Base-by-base conservation (phyloP, 768 basidiomycete genomes). In the Russula griseocarnosa region DNA sequence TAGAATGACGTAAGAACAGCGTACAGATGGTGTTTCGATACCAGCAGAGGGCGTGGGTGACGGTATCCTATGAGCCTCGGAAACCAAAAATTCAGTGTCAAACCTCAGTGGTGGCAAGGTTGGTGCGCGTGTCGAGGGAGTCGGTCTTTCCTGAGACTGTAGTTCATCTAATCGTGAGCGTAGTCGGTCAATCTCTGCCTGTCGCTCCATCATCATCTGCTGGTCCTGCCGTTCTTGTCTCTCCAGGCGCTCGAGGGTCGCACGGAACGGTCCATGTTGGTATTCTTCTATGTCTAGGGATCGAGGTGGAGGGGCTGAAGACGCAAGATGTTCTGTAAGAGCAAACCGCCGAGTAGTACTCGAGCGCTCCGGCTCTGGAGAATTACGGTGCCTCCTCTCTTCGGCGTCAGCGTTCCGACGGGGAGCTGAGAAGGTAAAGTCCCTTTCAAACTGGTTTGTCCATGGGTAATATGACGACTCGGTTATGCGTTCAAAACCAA, bases 241-340 rank as follows among this genome's bases (percentile, higher is more conserved):
- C 34, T 54, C 54, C 46, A 58, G 32, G 40, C 63, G 50, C 36
- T 69, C 63, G 32, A 69, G 46, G 28, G 66, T 65, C 7, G 71
- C 72, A 18, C 73, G 70, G 66, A 73, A 74, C 3, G 72, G 73
- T 8, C 73, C 73, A 1, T 70, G 69, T 36, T 67, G 70, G 51
- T 68, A 74, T 18, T 66, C 68, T 24, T 71, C 66, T 24, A 73
- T 55, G 52, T 72, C 67, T 53, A 71, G 62, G 47, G 55, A 14
- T 26, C 54, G 59, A 30, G 59, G 51, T 38, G 47, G 55, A 14
- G 38, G 40, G 18, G 16, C 55, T 30, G 60, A 52, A 42, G 59
- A 5, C 10, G 42, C 26, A 51, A 55, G 40, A 13, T 42, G 54
- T 13, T 55, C 64, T n/a, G 63, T 30, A 5, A 44, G 36, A 38